Evolutionary conservation across 495 filamentous ascomycete genomes (phyloP), one percentile per base, ranked within the genome.

Genomic region (Tuber microsphaerosporum): DNA sequence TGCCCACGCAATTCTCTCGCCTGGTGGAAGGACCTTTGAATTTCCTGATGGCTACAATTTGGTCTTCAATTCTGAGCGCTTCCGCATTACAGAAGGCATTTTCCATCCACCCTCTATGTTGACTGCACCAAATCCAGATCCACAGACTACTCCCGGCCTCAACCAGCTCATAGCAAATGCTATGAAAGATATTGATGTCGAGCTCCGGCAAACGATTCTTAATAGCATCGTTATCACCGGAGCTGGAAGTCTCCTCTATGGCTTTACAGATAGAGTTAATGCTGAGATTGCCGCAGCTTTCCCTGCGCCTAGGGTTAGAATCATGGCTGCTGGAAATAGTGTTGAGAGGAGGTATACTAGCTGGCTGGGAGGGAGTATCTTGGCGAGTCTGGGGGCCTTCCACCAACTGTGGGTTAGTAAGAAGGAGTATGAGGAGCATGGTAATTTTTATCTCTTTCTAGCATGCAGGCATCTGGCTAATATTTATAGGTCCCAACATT

Each of bases 331-430:
- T 19, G 92, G 93, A n/a, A 89, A 93, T 80, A 91, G 90, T 0
- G 89, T 90, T 19, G 95, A 99, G 88, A 85, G 95, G 71, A 89
- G 91, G 74, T 98, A 94, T 84, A 94, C 92, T 19, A 90, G 91
- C 43, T 99, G 96, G 96, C 92, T 99, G 77, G 95, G 95, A 39
- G 95, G 95, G 20, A 97, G 94, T 86, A 97, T 99, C 79, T 85
- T 98, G 80, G 94, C 92, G 4, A 97, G 94, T 85, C 84, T 99
- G 86, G 96, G 96, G 14, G 97, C 93, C n/a, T 99, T 99, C 84
- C 95, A 99, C 86, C 94, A 97, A 83, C 92, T 98, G 92, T 99
- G 95, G 95, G 94, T 99, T 77, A 93, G 90, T 26, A 90, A 86
- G 83, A 91, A 92, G 85, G 91, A 93, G 86, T 93, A 93, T 84